Evolutionary conservation across 2,329 filamentous ascomycete species (phyloP).

Genomic region (Helicocarpus griseus): DNA sequence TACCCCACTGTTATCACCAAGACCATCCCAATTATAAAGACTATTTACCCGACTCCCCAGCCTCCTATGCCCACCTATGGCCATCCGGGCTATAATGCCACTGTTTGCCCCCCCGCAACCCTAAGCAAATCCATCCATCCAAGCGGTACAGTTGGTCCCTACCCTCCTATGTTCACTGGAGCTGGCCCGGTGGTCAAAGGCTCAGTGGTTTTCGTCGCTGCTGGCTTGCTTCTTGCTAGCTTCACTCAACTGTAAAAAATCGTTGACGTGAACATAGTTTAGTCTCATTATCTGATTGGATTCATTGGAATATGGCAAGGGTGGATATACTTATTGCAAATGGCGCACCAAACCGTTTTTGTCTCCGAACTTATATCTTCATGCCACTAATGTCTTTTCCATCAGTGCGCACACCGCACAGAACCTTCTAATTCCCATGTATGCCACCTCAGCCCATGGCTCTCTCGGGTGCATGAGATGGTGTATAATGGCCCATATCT

Average conservation of each 20-base stretch:
- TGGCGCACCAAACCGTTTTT: not conserved
- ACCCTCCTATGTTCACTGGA: not conserved
- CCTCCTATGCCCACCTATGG: not conserved
- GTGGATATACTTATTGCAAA: not conserved
- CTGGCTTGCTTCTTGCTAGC: not conserved
- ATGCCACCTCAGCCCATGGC: no score
- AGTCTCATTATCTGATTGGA: no score
- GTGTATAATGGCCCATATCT: no score
- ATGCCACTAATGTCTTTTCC: not conserved
- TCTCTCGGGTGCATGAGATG: no score
- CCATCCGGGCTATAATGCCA: not conserved
- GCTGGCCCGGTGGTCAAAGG: not conserved
- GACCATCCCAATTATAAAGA: slow-evolving; percentile 49
- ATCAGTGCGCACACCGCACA: not conserved
- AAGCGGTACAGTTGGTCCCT: not conserved
- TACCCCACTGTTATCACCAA: slow-evolving; percentile 43
- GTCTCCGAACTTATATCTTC: not conserved
- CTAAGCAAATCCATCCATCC: not conserved
- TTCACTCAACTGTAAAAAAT: not conserved
- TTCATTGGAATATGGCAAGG: not conserved
- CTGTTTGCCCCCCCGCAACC: not conserved
- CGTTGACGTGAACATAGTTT: no score
- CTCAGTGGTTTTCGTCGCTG: not conserved
- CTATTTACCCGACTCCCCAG: slow-evolving; percentile 41
- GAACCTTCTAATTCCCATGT: not conserved